Evolutionary conservation across 164 flowering plant genomes (phyloP), one percentile per base, ranked within the genome.

Genomic region (Aristolochia contorta): DNA sequence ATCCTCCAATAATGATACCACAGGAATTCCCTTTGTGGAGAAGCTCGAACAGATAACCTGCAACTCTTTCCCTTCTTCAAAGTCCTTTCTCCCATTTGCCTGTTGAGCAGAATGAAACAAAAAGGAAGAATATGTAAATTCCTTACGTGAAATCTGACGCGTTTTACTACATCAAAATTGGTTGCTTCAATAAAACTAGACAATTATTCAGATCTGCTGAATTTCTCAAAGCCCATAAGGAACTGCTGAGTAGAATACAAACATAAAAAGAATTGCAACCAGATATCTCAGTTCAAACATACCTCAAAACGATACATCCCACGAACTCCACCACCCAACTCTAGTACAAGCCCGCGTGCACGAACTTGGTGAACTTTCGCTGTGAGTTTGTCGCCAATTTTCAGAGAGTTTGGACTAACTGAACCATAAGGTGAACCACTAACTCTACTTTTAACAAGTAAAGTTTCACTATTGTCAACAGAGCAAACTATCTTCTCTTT

Each of bases 301-400:
- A 94, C 99, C 95, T 90, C 83, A 80, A 85, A 90, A 41, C 77
- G 75, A 62, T 78, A 84, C 96, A 90, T 88, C 54, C 95, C 99
- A 58, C 77, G 84, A 57, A 88, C 60, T 65, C 85, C 89, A 62
- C 80, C 77, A 30, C 88, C 91, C 82, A 90, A 74, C 75, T 90
- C 86, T 67, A 94, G 89, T 47, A 94, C 91, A 59, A 93, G 65
- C 24, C 99, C 99, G 54, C 63, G 91, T 7, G 79, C 68, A 50
- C 96, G 99, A 61, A 88, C 66, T 79, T 90, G 86, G 72, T 69
- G 54, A 63, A 94, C 85, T 64, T 67, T 82, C 23, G 91, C 99
- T 23, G 69, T 71, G n/a, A 81, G 60, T 64, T 70, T 67, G 59
- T 70, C 79, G 49, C 99, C 97, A 46, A 91, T 53, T 74, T 75